Percentiles rank a stretch among this genome's conserved stretches.
Evolutionary conservation across 371 early-diverging fungal genomes (phyloP).

Genomic region (Entomophthora muscae): DNA sequence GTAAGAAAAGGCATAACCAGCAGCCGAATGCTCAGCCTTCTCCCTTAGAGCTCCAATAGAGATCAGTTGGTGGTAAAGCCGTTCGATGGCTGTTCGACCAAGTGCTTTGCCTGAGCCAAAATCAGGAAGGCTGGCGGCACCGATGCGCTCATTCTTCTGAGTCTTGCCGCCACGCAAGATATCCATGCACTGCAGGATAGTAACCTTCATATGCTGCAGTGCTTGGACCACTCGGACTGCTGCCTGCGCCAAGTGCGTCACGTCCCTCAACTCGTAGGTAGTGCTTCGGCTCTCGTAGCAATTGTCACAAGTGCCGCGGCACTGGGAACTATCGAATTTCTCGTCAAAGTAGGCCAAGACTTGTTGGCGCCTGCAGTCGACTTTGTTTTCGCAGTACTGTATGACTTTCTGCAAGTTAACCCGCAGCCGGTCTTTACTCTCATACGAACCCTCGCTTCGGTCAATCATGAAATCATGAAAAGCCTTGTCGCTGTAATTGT

Average conservation of each 20-base stretch:
- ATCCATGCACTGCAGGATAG: slow-evolving; percentile 55
- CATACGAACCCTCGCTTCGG: slow-evolving; percentile 59
- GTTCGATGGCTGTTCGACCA: slow-evolving; percentile 36
- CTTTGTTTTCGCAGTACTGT: slow-evolving; percentile 83
- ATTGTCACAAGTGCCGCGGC: slow-evolving; percentile 89
- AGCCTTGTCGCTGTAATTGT: slow-evolving; percentile 60
- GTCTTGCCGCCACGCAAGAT: slow-evolving; percentile 55
- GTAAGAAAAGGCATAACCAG: background rate
- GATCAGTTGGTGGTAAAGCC: slow-evolving; percentile 42
- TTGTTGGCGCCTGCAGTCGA: slow-evolving; percentile 85
- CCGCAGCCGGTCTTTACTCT: slow-evolving; percentile 70
- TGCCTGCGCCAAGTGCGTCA: slow-evolving; percentile 32
- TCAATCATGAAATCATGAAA: slow-evolving; percentile 58
- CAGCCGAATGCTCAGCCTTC: background rate
- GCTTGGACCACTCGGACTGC: slow-evolving; percentile 27
- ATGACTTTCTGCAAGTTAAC: slow-evolving; percentile 82
- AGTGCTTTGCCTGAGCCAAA: slow-evolving; percentile 42
- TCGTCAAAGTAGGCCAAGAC: slow-evolving; percentile 95
- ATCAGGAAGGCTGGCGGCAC: slow-evolving; percentile 25
- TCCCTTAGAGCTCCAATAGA: slow-evolving; percentile 38
- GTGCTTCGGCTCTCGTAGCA: slow-evolving; percentile 27
- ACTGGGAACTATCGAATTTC: slow-evolving; percentile 41
- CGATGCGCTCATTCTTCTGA: slow-evolving; percentile 28
- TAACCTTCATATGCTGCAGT: slow-evolving; percentile 32
- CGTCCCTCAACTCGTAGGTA: slow-evolving; percentile 21